Evolutionary conservation across 495 filamentous ascomycete species (phyloP), one percentile per base, ranked within the genome.

Genomic region (Chlorociboria aeruginascens): DNA sequence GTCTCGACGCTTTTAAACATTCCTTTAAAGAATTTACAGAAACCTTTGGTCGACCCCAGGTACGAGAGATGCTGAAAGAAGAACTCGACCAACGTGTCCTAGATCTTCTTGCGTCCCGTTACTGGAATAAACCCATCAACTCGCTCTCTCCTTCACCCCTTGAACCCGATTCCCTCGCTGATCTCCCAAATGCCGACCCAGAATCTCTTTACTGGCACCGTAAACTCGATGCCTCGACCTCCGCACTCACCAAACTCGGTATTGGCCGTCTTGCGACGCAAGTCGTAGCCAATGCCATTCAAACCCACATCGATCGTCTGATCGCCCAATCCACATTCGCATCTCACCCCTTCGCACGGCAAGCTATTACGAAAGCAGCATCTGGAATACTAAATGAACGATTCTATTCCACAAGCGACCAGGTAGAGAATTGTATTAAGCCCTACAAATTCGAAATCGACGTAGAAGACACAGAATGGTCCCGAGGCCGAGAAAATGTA

Each of bases 361-460:
- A 89, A 63, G 87, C 88, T 34, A 95, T 97, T 56, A 86, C 76
- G 28, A 86, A 95, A 53, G 90, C 92, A 3, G 85, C 85, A 14
- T 82, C 82, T 1, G 79, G 78, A 32, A 96, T 97, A 39, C 66
- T 99, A 12, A 92, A 89, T 51, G 92, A 99, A 50, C 79, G 89
- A 2, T 95, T 93, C 55, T 96, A 95, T 67, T 88, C 86, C 60
- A 97, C 93, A 2, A 87, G 83, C 53, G 92, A 99, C 60, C 90
- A 96, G 62, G 88, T 99, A n/a, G 92, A 99, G 63, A 96, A 96
- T 59, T 97, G 92, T 60, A 90, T 99, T 69, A 99, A 99, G 62
- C 92, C 92, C 2, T 99, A 89, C 70, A 99, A 97, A 61, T 97
- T 83, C 54, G 86, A 96, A 49, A 92, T 97, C 41, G 92, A 99